phyloP scores from a whole-genome alignment of 169 alveolate genomes.

The Plasmodium gallinaceum region DNA sequence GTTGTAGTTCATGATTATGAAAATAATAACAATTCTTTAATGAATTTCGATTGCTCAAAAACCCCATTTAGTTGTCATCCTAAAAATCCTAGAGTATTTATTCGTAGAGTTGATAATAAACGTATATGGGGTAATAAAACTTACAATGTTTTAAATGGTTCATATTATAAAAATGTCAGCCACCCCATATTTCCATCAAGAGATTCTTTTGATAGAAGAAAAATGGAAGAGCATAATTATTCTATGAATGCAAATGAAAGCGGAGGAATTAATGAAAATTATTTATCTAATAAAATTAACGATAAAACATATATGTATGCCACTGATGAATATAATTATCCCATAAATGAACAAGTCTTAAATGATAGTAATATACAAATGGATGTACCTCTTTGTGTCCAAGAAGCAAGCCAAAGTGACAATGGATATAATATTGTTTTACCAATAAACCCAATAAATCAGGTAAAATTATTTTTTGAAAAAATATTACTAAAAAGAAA shows the following conservation, averaged over 20 bases:
- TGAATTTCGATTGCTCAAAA: slow-evolving; percentile 32
- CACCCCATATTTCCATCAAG: slow-evolving; percentile 32
- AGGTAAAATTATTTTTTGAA: too few relatives aligned
- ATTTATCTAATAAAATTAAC: slow-evolving; percentile 15
- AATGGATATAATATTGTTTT: slow-evolving; percentile 1
- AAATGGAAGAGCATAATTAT: slow-evolving; percentile 31
- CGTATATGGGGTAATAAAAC: slow-evolving; percentile 46
- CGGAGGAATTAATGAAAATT: slow-evolving; percentile 15
- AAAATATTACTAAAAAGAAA: too few relatives aligned
- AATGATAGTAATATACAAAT: slow-evolving; percentile 17
- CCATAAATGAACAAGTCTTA: slow-evolving; percentile 24
- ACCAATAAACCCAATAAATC: slow-evolving; percentile 14
- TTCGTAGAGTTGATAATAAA: slow-evolving; percentile 64
- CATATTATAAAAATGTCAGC: slow-evolving; percentile 24
- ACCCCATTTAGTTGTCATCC: slow-evolving; percentile 44
- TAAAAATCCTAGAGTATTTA: slow-evolving; percentile 39
- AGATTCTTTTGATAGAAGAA: slow-evolving; percentile 41
- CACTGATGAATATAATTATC: slow-evolving; percentile 38
- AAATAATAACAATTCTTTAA: slow-evolving; percentile 19
- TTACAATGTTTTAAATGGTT: slow-evolving; percentile 16
- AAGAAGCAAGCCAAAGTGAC: slow-evolving; percentile 11
- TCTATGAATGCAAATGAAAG: slow-evolving; percentile 19
- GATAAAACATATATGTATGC: slow-evolving; percentile 23
- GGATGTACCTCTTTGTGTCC: slow-evolving; percentile 43
- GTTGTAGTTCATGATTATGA: slow-evolving; percentile 24